A percentile compares a stretch with the other conserved stretches of the same genome.
These are phyloP conservation scores for Eimeria sp. DNA, from an alignment of 169 alveolate species.

Conservation along the genomic window DNA sequence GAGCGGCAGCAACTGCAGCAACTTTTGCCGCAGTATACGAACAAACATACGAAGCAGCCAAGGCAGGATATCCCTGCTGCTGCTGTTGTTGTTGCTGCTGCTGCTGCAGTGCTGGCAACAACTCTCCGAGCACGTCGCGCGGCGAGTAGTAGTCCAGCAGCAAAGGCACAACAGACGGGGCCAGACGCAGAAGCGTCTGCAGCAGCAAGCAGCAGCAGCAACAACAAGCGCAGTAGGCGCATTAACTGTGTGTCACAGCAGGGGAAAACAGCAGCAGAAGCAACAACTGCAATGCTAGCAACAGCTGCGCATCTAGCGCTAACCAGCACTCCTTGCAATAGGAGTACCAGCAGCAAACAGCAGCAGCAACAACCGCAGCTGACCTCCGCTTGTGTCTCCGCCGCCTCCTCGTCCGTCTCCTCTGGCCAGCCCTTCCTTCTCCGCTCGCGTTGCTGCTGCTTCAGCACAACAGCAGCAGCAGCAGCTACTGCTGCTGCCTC, in stretches of 20 bases:
- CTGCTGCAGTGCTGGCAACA: conserved; percentile 59
- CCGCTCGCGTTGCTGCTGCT: conserved; percentile 33
- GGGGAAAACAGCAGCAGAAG: background rate
- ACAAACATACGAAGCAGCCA: conserved; percentile 20
- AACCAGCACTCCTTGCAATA: background rate
- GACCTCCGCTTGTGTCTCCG: conserved; percentile 27
- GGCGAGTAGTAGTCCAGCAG: conserved; percentile 38
- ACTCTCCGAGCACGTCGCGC: conserved; percentile 42
- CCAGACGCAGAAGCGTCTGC: conserved; percentile 42
- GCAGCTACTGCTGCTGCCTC: conserved; percentile 49
- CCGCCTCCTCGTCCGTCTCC: conserved; percentile 36
- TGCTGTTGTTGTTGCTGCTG: conserved; percentile 18
- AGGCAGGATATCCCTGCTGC: conserved; percentile 3
- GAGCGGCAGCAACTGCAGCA: conserved; percentile 41
- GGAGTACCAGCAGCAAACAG: background rate
- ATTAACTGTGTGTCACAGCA: background rate
- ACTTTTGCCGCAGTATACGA: conserved; percentile 40
- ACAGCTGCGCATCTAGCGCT: background rate
- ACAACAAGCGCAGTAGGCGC: background rate
- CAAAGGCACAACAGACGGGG: conserved; percentile 45
- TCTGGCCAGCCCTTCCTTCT: conserved; percentile 30
- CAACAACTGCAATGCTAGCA: background rate
- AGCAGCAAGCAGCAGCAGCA: conserved; percentile 41
- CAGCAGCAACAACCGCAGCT: conserved; percentile 20
- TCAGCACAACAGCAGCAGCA: conserved; percentile 23